These are phyloP conservation scores for Pelagomonas calceolata DNA, from an alignment of 108 stramenopile species.

Conservation along the genomic window DNA sequence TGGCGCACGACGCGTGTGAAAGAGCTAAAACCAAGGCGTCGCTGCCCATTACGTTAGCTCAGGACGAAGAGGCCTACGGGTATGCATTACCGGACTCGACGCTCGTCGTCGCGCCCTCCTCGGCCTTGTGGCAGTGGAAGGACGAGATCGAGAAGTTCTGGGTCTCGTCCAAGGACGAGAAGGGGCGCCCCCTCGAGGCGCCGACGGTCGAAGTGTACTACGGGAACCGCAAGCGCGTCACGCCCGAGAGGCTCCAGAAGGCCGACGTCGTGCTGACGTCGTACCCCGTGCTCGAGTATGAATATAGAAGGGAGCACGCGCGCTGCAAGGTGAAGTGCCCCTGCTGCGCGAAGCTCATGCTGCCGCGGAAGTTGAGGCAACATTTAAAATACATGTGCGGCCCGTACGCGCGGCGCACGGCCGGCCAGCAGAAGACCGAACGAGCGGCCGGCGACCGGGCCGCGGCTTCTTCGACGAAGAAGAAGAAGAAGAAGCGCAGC, in stretches of 20 bases:
- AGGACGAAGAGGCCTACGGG: slow-evolving; percentile 10
- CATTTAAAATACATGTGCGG: slow-evolving; percentile 41
- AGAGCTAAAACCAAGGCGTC: too few relatives aligned
- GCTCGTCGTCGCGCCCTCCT: slow-evolving; percentile 35
- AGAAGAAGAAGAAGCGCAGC: too few relatives aligned
- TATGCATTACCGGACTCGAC: background rate
- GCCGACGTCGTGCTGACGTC: slow-evolving; percentile 48
- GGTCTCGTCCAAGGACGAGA: too few relatives aligned
- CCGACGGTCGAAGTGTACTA: slow-evolving; percentile 38
- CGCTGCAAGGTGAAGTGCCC: slow-evolving; percentile 27
- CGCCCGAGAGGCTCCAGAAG: slow-evolving; percentile 19
- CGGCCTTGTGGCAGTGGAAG: slow-evolving; percentile 45
- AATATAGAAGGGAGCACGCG: slow-evolving; percentile 25
- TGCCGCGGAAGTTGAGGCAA: too few relatives aligned
- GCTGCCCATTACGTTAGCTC: too few relatives aligned
- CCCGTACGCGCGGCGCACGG: slow-evolving; percentile 22
- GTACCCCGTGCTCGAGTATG: slow-evolving; percentile 41
- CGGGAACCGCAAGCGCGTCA: slow-evolving; percentile 22
- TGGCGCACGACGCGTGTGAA: slow-evolving; percentile 57
- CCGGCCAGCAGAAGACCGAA: slow-evolving; percentile 9
- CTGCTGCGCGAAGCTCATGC: slow-evolving; percentile 36
- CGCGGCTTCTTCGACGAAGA: background rate
- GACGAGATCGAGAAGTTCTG: slow-evolving; percentile 38
- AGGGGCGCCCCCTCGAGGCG: slow-evolving; percentile 14
- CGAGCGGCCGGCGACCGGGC: background rate